Evolutionary conservation across 2,329 filamentous ascomycete genomes (phyloP), one percentile per base, ranked within the genome.

Genomic region (Phoma sp.): DNA sequence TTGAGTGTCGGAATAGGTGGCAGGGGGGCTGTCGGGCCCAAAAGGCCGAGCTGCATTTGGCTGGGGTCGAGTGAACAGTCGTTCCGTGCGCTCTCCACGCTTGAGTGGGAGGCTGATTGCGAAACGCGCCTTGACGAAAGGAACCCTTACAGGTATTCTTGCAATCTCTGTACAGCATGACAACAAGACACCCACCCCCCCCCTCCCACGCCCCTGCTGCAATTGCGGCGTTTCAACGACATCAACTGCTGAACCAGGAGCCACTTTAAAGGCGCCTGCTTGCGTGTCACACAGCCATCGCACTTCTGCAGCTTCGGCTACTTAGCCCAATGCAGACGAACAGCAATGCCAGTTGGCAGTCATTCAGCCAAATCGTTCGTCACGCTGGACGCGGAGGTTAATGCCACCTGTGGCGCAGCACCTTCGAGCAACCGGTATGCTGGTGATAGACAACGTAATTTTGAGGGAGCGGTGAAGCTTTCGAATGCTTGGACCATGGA

Each of bases 41-140:
- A 69, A 69, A 58, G 63, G 64, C 69, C 66, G 66, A 71, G 58
- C 61, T 70, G 72, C 73, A 74, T 74, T 15, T 70, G 73, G 70
- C 54, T 45, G 64, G 27, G 36, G 43, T 52, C 33, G 37, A 64
- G 63, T 67, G 70, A 69, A 70, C 69, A 68, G 64, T 63, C 65
- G 68, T 71, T 69, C 71, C 69, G 69, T 71, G 65, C 71, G 60
- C 55, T 64, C 62, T 69, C 70, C 62, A 60, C 57, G 58, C 57
- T 31, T 57, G 60, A 61, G 60, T 62, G 69, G 59, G 58, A 59
- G 64, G 60, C 58, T 47, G 52, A 59, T 58, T 51, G 62, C 58
- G 61, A 52, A 50, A 45, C 45, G 51, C 45, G 51, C 39, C 54
- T 52, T 55, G 22, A 24, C 22, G 59, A 64, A 43, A 66, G 58